phyloP scores from a whole-genome alignment of 2,329 filamentous ascomycete genomes.

The Pestalotiopsis sp. region DNA sequence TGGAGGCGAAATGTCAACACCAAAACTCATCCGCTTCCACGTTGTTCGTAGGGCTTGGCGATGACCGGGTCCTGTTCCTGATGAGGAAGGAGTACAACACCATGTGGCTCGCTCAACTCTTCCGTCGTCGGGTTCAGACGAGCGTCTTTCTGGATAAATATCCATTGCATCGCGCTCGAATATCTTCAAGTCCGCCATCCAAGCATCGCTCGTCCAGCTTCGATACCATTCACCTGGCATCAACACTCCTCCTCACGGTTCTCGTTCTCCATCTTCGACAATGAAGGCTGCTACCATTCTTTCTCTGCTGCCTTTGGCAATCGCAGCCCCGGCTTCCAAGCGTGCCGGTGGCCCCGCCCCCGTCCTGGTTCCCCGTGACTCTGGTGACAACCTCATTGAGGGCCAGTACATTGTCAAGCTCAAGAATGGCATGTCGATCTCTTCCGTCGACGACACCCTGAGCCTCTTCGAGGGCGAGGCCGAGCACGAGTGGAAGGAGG shows the following conservation, averaged over 20 bases:
- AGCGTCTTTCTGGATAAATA: slow-evolving; percentile 6
- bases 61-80: slow-evolving; percentile 1
- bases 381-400: slow-evolving; percentile 21
- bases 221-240: neutral
- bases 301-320: slow-evolving; percentile 19
- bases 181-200: neutral
- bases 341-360: slow-evolving; percentile 18
- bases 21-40: neutral
- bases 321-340: slow-evolving; percentile 20
- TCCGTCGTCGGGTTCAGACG: neutral
- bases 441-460: slow-evolving; percentile 28
- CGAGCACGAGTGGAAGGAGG: slow-evolving; percentile 24
- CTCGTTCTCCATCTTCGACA: slow-evolving; percentile 8
- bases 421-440: slow-evolving; percentile 31
- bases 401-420: slow-evolving; percentile 44
- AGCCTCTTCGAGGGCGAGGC: slow-evolving; percentile 21
- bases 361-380: slow-evolving; percentile 15
- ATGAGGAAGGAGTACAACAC: slow-evolving; percentile 4
- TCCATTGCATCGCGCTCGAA: neutral
- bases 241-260: slow-evolving; percentile 7
- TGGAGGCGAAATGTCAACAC: neutral
- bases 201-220: slow-evolving; percentile 4
- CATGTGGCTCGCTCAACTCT: neutral
- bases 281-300: slow-evolving; percentile 20
- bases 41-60: slow-evolving; percentile 7